Evolutionary conservation across 805 yeast genomes (phyloP).

Genomic region (Saccharomyces jurei): DNA sequence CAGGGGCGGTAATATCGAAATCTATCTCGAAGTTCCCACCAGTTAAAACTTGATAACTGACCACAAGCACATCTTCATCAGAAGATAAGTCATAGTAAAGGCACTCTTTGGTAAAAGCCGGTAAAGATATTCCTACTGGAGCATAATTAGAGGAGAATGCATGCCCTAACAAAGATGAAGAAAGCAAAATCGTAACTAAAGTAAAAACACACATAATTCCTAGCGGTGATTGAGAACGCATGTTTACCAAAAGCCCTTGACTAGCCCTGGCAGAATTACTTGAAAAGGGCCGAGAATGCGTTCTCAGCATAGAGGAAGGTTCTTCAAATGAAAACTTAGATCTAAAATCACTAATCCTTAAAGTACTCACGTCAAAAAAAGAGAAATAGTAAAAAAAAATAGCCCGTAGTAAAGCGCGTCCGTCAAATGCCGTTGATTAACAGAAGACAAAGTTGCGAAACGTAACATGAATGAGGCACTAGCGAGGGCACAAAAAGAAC

Average conservation of each 20-base stretch:
- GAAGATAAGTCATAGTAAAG: slow-evolving; percentile 29
- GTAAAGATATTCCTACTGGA: slow-evolving; percentile 27
- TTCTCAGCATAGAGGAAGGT: background rate
- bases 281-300: background rate
- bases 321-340: background rate
- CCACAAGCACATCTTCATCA: slow-evolving; percentile 31
- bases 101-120: slow-evolving; percentile 37
- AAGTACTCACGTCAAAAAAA: background rate
- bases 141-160: slow-evolving; percentile 18
- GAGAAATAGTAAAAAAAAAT: background rate
- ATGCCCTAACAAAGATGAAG: background rate
- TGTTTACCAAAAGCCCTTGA: background rate
- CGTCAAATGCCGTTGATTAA: background rate
- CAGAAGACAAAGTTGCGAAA: background rate
- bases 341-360: background rate
- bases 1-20: slow-evolving; percentile 47
- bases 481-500: background rate
- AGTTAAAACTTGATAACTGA: slow-evolving; percentile 42
- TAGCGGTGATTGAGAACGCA: background rate
- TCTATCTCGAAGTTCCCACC: slow-evolving; percentile 61
- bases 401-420: background rate
- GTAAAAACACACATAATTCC: background rate
- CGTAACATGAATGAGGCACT: background rate
- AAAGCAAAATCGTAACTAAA: background rate
- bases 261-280: background rate